These are phyloP conservation scores for Setaria italica DNA, from an alignment of 202 grass and related monocot species.

Conservation along the genomic window DNA sequence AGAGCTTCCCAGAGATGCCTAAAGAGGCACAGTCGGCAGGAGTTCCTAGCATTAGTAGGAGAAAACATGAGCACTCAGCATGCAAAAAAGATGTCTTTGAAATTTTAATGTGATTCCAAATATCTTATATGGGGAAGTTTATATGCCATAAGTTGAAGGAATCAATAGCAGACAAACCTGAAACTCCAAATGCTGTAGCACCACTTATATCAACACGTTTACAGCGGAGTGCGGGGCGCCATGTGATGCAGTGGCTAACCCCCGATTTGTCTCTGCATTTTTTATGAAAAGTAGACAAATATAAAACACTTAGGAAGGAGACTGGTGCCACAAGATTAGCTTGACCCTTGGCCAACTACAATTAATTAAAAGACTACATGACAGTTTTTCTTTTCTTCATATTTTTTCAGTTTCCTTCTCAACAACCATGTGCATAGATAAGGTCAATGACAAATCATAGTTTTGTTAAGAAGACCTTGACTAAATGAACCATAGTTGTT, in stretches of 20 bases:
- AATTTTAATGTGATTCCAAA: slow-evolving; percentile 9
- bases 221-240: slow-evolving; percentile 66
- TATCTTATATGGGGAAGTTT: not conserved
- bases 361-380: not conserved
- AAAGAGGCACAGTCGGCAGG: slow-evolving; percentile 92
- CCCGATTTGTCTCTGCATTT: slow-evolving; percentile 82
- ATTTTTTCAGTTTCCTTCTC: slow-evolving; percentile 3
- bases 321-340: not conserved
- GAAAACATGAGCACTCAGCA: slow-evolving; percentile 38
- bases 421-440: not conserved
- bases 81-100: not conserved
- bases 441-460: not conserved
- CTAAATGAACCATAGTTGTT: not conserved
- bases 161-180: slow-evolving; percentile 62
- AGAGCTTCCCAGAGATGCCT: slow-evolving; percentile 97
- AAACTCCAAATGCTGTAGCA: slow-evolving; percentile 87
- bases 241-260: slow-evolving; percentile 87
- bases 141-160: slow-evolving; percentile 22
- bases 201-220: slow-evolving; percentile 75
- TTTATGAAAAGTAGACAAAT: not conserved
- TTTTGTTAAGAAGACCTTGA: slow-evolving; percentile 10
- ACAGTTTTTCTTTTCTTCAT: slow-evolving; percentile 5
- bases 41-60: slow-evolving; percentile 63
- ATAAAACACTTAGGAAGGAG: not conserved
- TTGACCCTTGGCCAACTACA: not conserved